Base-by-base conservation (phyloP, 768 basidiomycete genomes). In the Suillus subaureus region DNA sequence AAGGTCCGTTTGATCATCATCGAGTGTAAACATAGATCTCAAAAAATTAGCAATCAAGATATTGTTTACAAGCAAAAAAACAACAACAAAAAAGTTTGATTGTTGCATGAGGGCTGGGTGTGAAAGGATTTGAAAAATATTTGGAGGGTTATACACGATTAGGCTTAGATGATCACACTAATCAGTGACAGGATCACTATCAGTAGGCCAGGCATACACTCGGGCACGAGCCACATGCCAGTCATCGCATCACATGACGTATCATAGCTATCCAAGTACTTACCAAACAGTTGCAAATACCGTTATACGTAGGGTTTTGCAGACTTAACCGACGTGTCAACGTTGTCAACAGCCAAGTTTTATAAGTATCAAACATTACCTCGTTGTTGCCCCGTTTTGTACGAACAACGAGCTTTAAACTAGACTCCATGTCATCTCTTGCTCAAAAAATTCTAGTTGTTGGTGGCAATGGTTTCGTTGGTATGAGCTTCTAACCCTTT, bases 381-480 rank as follows among this genome's bases (percentile, higher is more conserved):
- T 42, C 13, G 39, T 40, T 40, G 39, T 40, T 15, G 13, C 39
- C 12, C 7, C 47, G 28, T 16, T 18, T 52, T 12, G 15, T 28
- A 54, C 18, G 8, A 54, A 54, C 52, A 18, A 18, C 35, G 1
- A 57, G 16, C 23, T 26, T 16, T 40, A 26, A 37, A 16, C 57
- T 40, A 23, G 8, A 26, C 37, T 5, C 26, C 6, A 64, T 64
- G 64, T 37, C 61, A 62, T 62, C 68, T 47, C n/a, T 82, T 28
- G 64, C 82, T 61, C 85, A 81, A 62, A 90, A 83, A 72, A 84
- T 98, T 43, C 87, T 98, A n/a, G 94, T 99, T 49, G 86, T 99
- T 2, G 97, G 97, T n/a, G 97, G 97, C 54, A 97, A 97, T 80
- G 97, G 97, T 6, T 99, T 97, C 81, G 88, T 99, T 72, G 97